phyloP scores from a whole-genome alignment of 2,329 filamentous ascomycete genomes.

The Diplocarpon mali region DNA sequence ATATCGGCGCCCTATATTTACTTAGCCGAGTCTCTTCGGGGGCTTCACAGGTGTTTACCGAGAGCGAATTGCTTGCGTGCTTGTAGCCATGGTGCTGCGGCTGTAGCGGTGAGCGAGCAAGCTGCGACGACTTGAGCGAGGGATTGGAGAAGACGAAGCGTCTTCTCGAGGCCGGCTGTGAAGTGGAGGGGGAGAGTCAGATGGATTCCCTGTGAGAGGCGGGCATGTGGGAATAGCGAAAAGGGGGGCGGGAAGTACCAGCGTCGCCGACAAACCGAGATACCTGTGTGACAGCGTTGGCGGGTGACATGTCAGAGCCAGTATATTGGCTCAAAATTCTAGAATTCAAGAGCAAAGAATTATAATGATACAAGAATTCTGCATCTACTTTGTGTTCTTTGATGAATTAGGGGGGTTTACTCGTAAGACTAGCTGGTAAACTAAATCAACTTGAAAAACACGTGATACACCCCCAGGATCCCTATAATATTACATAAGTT shows the following conservation, averaged over 20 bases:
- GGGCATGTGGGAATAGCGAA: neutral
- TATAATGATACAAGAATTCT: too few relatives aligned
- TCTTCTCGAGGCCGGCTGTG: slow-evolving; percentile 48
- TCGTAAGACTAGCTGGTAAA: too few relatives aligned
- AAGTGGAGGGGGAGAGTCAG: neutral
- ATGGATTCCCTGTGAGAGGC: neutral
- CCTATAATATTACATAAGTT: too few relatives aligned
- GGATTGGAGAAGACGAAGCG: slow-evolving; percentile 45
- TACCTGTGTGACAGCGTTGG: neutral
- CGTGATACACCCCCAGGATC: too few relatives aligned
- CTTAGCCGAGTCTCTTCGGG: neutral
- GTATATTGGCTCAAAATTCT: too few relatives aligned
- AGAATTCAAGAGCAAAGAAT: too few relatives aligned
- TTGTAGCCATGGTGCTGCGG: slow-evolving; percentile 27
- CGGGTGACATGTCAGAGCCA: too few relatives aligned
- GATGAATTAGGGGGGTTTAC: too few relatives aligned
- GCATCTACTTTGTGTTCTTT: too few relatives aligned
- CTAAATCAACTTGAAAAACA: too few relatives aligned
- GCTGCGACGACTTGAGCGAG: slow-evolving; percentile 36
- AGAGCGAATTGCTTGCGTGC: slow-evolving; percentile 32
- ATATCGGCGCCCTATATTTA: slow-evolving; percentile 40
- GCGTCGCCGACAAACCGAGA: slow-evolving; percentile 3
- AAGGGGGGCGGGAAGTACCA: neutral
- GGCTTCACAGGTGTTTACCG: slow-evolving; percentile 22
- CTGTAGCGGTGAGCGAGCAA: slow-evolving; percentile 31